Conservation (phyloP, 306 rosid species). For the Trifolium subterraneum region DNA sequence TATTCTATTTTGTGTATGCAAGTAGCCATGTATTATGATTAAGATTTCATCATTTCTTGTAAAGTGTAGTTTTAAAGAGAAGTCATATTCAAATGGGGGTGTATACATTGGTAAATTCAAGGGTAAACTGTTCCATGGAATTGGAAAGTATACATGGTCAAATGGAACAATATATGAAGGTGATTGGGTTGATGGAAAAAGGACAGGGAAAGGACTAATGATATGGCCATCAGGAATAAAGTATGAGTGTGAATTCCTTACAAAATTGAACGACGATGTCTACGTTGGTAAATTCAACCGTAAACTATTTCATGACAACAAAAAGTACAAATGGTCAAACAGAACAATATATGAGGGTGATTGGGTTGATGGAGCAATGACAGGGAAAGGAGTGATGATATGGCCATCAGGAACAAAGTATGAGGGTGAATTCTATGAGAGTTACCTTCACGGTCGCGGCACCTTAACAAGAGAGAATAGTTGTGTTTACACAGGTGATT, state of each 20-base stretch:
- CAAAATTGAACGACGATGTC: background rate
- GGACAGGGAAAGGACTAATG: background rate
- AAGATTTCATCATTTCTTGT: background rate
- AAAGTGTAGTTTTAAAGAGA: background rate
- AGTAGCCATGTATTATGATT: background rate
- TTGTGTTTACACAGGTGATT: background rate
- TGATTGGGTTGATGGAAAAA: background rate
- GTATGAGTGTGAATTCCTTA: background rate
- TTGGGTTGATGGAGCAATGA: background rate
- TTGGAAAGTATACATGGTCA: background rate
- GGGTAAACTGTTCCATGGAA: background rate
- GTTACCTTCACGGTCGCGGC: background rate
- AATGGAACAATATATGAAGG: background rate
- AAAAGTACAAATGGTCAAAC: background rate
- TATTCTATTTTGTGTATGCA: background rate
- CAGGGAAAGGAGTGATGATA: background rate
- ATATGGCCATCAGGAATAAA: background rate
- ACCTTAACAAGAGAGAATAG: background rate
- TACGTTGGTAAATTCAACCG: background rate
- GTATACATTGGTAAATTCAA: background rate
- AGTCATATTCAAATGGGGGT: background rate
- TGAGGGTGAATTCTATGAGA: background rate
- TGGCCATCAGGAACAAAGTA: constrained; percentile 1
- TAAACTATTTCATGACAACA: background rate
- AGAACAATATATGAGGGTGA: background rate